phyloP scores from a whole-genome alignment of 768 basidiomycete species.

The Hypholoma sublateritium region DNA sequence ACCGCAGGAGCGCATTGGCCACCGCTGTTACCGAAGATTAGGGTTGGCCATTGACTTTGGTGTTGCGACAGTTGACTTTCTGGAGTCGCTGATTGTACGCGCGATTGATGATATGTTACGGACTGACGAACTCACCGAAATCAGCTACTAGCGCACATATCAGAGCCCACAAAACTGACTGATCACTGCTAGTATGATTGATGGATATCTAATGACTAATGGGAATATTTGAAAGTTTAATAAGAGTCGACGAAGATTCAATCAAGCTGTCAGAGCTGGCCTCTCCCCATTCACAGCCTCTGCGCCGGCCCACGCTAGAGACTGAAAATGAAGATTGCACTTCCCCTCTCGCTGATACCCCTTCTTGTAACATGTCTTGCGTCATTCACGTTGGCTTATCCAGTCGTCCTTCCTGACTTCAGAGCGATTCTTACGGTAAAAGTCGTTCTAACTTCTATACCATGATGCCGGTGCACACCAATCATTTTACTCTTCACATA shows the following conservation, averaged over 20 bases:
- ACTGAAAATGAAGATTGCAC: background rate
- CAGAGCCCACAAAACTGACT: too few relatives aligned
- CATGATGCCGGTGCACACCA: too few relatives aligned
- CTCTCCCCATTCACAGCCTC: background rate
- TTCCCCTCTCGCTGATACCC: background rate
- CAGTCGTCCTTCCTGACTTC: background rate
- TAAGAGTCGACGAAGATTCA: background rate
- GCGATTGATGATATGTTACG: too few relatives aligned
- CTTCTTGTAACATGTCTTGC: background rate
- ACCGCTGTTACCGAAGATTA: conserved; percentile 4
- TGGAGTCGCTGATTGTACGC: too few relatives aligned
- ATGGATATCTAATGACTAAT: background rate
- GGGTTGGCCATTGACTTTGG: background rate
- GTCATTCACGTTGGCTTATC: background rate
- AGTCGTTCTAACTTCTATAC: background rate
- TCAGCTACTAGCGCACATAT: too few relatives aligned
- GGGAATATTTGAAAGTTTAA: background rate
- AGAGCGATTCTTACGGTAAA: background rate
- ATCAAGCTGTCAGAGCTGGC: background rate
- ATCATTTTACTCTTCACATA: too few relatives aligned
- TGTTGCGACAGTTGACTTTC: too few relatives aligned
- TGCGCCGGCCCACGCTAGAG: background rate
- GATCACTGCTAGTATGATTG: too few relatives aligned
- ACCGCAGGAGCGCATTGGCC: conserved; percentile 16
- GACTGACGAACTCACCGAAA: too few relatives aligned